Evolutionary conservation across 352 stramenopile genomes (phyloP).

Genomic region (Aphanomyces euteiches): DNA sequence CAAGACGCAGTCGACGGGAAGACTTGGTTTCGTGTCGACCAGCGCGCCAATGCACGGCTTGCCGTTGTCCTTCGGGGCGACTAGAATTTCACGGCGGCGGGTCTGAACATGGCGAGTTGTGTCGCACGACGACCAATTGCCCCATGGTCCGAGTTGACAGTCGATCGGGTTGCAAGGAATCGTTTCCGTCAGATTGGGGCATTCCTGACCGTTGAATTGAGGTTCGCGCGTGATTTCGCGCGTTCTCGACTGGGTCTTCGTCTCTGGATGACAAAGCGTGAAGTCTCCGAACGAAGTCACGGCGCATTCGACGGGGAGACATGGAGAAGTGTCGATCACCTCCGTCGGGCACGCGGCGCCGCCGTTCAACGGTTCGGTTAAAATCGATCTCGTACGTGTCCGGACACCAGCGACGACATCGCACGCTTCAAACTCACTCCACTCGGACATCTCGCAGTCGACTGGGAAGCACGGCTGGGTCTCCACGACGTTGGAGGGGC

Average conservation of each 20-base stretch:
- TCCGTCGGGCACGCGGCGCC: conserved; percentile 39
- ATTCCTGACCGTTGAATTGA: conserved; percentile 39
- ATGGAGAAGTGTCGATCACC: conserved; percentile 37
- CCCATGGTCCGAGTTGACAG: conserved; percentile 48
- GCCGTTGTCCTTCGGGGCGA: conserved; percentile 40
- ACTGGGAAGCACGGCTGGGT: conserved; percentile 40
- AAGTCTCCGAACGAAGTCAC: conserved; percentile 43
- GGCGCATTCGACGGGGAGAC: conserved; percentile 52
- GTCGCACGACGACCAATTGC: conserved; percentile 45
- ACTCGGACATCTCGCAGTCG: conserved; percentile 42
- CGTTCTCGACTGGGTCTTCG: conserved; percentile 43
- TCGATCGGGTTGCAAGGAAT: conserved; percentile 49
- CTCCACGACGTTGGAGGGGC: conserved; percentile 39
- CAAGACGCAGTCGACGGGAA: conserved; percentile 34
- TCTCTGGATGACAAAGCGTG: conserved; percentile 50
- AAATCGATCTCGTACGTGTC: conserved; percentile 41
- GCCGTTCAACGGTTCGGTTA: conserved; percentile 41
- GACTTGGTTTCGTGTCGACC: not conserved
- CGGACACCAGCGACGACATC: conserved; percentile 41
- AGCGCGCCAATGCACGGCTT: conserved; percentile 34
- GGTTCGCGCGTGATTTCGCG: conserved; percentile 35
- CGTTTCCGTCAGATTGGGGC: conserved; percentile 46
- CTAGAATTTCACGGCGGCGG: conserved; percentile 38
- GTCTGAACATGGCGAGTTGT: conserved; percentile 36
- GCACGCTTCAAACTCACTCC: conserved; percentile 46